Base-by-base conservation (phyloP, 139 green algal genomes). In the Auxenochlorella protothecoides region DNA sequence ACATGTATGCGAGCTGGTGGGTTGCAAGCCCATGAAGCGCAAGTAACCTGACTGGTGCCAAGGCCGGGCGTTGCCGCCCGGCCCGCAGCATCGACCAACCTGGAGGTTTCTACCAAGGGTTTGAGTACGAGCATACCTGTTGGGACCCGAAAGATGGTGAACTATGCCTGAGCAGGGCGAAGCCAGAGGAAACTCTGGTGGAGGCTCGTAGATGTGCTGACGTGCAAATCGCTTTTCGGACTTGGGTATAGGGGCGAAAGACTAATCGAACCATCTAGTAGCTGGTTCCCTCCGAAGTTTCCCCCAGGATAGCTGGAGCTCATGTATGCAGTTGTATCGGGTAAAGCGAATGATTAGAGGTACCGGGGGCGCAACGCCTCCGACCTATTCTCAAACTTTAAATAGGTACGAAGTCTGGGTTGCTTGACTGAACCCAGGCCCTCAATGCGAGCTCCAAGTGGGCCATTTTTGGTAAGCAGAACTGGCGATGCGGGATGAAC, bases 241-340 rank as follows among this genome's bases (percentile, higher is more conserved):
- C 85, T 93, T 96, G 86, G 87, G 90, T 94, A 96, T 96, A 94
- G 89, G 90, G 90, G 90, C 90, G 90, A 96, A 96, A 96, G 90
- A 96, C 90, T 96, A 96, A 96, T 96, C 90, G 90, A 96, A 96
- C 90, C 87, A 93, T 94, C 84, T 93, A 95, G 88, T 96, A 96
- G 89, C 88, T 96, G 89, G 87, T 96, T 96, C 82, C 87, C 86
- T 92, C 89, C 86, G 88, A 95, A 95, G 88, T 93, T 92, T 95
- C 87, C 88, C 87, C 86, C 86, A 92, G 89, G 85, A 93, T 91
- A 95, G 89, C 87, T 91, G 85, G 85, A 90, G 82, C 85, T 91
- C 76, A 79, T 84, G 70, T 78, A 9, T 62, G 57, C 85, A 91
- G 89, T 94, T 89, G 86, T 84, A 85, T 94, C 83, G 78, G 86